phyloP scores from a whole-genome alignment of 805 yeast genomes.

The Candida koratica region DNA sequence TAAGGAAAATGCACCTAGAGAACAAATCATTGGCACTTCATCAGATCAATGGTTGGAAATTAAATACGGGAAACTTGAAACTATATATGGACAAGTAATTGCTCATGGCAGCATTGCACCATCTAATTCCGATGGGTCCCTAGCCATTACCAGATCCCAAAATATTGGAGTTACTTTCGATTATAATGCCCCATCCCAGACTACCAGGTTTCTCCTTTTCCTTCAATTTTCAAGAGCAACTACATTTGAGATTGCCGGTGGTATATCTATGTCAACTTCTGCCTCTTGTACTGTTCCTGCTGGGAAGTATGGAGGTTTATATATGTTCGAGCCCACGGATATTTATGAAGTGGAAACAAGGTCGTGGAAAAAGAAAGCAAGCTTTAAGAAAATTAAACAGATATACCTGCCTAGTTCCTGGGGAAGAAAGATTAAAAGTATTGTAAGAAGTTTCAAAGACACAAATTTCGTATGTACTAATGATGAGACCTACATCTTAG shows the following conservation, averaged over 20 bases:
- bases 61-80: background rate
- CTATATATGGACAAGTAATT: conserved; percentile 7
- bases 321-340: conserved; percentile 10
- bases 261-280: conserved; percentile 5
- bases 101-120: conserved; percentile 1
- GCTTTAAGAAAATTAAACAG: conserved; percentile 1
- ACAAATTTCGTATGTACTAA: conserved; percentile 8
- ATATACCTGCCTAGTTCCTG: conserved; percentile 10
- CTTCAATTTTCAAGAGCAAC: background rate
- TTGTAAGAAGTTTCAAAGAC: conserved; percentile 5
- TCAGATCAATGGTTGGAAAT: conserved; percentile 13
- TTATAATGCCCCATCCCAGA: background rate
- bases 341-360: conserved; percentile 5
- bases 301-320: conserved; percentile 12
- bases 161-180: conserved; percentile 6
- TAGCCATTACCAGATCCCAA: conserved; percentile 1
- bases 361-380: conserved; percentile 10
- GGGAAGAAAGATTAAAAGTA: conserved; percentile 2
- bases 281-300: conserved; percentile 14
- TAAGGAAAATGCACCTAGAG: background rate
- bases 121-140: conserved; percentile 4
- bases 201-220: conserved; percentile 1
- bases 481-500: conserved; percentile 4
- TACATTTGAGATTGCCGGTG: conserved; percentile 4
- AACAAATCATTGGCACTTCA: background rate